These are phyloP conservation scores for Thraustotheca clavata DNA, from an alignment of 352 stramenopile species.

Conservation along the genomic window DNA sequence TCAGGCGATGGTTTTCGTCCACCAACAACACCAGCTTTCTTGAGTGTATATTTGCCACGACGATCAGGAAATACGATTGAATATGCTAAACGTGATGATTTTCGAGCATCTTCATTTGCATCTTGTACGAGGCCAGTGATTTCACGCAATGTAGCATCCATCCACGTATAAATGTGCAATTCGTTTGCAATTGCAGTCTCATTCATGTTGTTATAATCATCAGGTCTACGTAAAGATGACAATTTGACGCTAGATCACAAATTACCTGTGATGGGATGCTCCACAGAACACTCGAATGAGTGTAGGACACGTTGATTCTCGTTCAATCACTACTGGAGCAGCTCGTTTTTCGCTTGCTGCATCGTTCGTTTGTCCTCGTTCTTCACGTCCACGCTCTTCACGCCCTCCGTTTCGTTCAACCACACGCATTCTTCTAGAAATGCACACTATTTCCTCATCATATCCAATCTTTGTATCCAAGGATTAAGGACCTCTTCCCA, in stretches of 20 bases:
- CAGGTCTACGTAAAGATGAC: conserved; percentile 27
- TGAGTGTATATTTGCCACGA: conserved; percentile 39
- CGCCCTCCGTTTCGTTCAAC: conserved; percentile 9
- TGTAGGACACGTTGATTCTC: conserved; percentile 61
- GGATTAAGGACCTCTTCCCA: too few species aligned
- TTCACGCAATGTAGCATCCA: conserved; percentile 59
- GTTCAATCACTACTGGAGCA: conserved; percentile 29
- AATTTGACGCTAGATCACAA: not conserved
- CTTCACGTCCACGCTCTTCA: not conserved
- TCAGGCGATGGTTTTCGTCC: conserved; percentile 37
- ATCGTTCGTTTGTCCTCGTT: not conserved
- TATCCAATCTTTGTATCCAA: too few species aligned
- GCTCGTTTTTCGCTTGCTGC: not conserved
- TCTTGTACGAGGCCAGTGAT: conserved; percentile 64
- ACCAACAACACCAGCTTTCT: conserved; percentile 56
- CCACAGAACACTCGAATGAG: conserved; percentile 63
- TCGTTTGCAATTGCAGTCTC: conserved; percentile 46
- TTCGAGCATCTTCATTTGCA: conserved; percentile 42
- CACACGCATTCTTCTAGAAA: conserved; percentile 18
- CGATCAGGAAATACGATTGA: conserved; percentile 48
- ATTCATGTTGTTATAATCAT: conserved; percentile 48
- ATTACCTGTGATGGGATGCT: conserved; percentile 39
- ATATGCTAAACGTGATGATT: conserved; percentile 49
- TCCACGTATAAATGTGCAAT: conserved; percentile 69
- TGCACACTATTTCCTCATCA: too few species aligned